Evolutionary conservation across 1,139 yeast genomes (phyloP), one percentile per base, ranked within the genome.

Genomic region (Yamadazyma kanchanaburiensis): DNA sequence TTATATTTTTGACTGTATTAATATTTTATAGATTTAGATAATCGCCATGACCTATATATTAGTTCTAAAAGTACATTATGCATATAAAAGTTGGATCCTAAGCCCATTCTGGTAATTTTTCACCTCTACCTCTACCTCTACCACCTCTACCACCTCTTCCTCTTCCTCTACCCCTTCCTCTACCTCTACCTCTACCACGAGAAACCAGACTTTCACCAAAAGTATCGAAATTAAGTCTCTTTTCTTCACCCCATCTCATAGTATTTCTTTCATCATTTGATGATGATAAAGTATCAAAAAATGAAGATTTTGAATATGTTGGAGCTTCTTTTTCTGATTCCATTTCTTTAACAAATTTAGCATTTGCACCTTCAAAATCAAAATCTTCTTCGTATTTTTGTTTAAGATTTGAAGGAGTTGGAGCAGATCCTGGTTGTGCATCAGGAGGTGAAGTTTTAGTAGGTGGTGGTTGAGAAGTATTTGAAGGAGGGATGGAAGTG

Each of bases 221-320:
- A 5, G 88, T 81, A 55, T 79, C 87, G 52, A 70, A 46, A 48
- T 80, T 80, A 47, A 78, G 63, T 29, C 55, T 55, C 41, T 77
- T 75, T 50, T 80, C 88, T 43, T 77, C 81, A 17, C 70, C 58
- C 72, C 88, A 77, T 48, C 78, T 70, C 69, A 74, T 64, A 28
- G 58, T 33, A 26, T 46, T 44, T 40, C 61, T 53, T 34, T 58
- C 61, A 28, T 55, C 71, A 18, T 67, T 64, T 1, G 77, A 69
- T 6, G 85, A 77, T 7, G 94, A 82, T 39, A 87, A 73, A 35
- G 74, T 75, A 56, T 87, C 95, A 46, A 87, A 87, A 53, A 87
- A 87, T 2, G 95, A 85, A 9, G 85, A 73, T 49, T 77, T 81
- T 53, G 82, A 72, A 55, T 85, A 85, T 25, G 46, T 43, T 2